Base-by-base conservation (phyloP, 2,329 filamentous ascomycete genomes). In the Didymosphaeria variabile region DNA sequence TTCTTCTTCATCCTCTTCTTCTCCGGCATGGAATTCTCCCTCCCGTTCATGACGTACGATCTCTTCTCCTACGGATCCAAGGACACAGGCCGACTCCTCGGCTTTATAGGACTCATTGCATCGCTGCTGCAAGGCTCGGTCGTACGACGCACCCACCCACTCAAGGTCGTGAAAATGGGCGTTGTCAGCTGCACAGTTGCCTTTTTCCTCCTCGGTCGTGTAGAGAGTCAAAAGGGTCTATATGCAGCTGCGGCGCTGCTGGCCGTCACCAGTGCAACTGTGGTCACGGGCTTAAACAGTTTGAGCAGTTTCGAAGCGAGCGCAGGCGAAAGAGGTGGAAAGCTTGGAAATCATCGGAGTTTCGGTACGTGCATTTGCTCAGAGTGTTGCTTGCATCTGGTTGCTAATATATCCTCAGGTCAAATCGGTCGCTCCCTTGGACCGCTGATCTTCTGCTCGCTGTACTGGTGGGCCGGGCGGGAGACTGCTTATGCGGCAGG, bases 391-490 rank as follows among this genome's bases (percentile, higher is more conserved):
- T 34, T 36, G 19, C 17, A 17, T 15, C 1, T 9, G 3, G 26
- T 54, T 32, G 40, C 69, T 76, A 62, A 74, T 54, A 45, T 23
- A 23, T 38, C 3, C 5, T 44, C 84, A 89, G 94, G 95, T 6
- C 95, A 99, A 82, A 86, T 94, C 4, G 95, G 95, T 2, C 86
- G 95, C 36, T 93, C 94, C 0, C 78, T 97, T 12, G 95, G 95
- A 0, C 95, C 95, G 0, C 78, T 99, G 5, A 80, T 97, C 38
- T 99, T 99, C 76, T 98, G 95, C 64, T 93, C 92, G 52, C 83
- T 99, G 58, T 99, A 99, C 81, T 99, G 95, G 95, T 99, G 95
- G 95, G 94, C 93, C 7, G 95, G 95, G 0, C 85, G 95, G 50
- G 91, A 96, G 74, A 85, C 89, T 12, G 95, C 95, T 2, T 99